Evolutionary conservation across 371 early-diverging fungal genomes (phyloP).

Genomic region (Furculomyces boomerangus): DNA sequence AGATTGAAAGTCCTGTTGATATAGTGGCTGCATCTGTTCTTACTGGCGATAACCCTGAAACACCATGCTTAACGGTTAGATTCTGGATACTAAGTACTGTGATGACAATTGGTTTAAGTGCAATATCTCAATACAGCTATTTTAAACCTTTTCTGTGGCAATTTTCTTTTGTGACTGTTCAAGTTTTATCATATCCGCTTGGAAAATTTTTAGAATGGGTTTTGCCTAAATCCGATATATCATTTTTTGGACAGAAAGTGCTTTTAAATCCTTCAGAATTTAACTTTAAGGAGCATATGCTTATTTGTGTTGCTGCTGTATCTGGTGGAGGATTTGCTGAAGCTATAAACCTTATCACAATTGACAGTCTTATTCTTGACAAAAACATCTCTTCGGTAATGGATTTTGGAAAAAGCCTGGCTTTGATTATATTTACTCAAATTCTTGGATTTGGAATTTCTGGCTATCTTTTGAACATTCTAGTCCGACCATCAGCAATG

Average conservation of each 20-base stretch:
- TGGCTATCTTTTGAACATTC: constrained; percentile 48
- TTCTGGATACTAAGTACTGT: constrained; percentile 41
- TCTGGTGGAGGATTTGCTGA: constrained; percentile 45
- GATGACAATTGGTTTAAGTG: constrained; percentile 27
- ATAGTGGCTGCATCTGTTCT: constrained; percentile 1
- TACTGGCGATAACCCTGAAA: constrained; percentile 32
- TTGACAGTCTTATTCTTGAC: constrained; percentile 19
- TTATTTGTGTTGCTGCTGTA: constrained; percentile 47
- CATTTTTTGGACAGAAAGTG: constrained; percentile 6
- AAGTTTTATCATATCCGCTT: constrained; percentile 32
- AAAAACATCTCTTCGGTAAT: constrained; percentile 37
- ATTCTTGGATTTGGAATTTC: constrained; percentile 69
- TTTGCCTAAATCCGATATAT: constrained; percentile 16
- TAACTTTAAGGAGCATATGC: constrained; percentile 70
- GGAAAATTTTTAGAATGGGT: constrained; percentile 33
- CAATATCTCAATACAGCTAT: constrained; percentile 45
- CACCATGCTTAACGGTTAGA: constrained; percentile 48
- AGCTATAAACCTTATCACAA: constrained; percentile 30
- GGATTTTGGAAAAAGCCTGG: constrained; percentile 34
- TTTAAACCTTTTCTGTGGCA: constrained; percentile 30
- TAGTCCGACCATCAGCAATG: constrained; percentile 73
- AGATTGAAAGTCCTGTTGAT: constrained; percentile 3
- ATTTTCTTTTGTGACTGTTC: constrained; percentile 30
- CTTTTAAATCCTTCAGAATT: constrained; percentile 67
- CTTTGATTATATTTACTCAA: constrained; percentile 49